Evolutionary conservation across 2,329 filamentous ascomycete species (phyloP).

Genomic region (Purpureocillium lavendulum): DNA sequence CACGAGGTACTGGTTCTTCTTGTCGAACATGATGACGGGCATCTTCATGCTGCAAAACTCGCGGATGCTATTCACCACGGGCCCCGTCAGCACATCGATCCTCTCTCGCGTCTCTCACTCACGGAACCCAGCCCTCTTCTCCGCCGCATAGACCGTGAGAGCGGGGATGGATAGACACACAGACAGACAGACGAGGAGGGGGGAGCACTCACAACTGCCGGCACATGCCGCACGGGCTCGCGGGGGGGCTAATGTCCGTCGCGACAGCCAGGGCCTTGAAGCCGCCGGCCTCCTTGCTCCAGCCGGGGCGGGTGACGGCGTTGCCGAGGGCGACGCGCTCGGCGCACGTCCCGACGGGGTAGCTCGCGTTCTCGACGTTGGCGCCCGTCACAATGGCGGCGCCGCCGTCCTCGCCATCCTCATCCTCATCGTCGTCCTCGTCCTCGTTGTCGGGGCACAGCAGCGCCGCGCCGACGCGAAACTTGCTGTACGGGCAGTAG

Average conservation of each 20-base stretch:
- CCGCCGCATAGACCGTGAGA: no score
- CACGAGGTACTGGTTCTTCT: slow-evolving; percentile 63
- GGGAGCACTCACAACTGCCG: slow-evolving; percentile 65
- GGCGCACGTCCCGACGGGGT: slow-evolving; percentile 91
- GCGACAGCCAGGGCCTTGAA: slow-evolving; percentile 80
- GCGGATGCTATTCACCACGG: slow-evolving; percentile 63
- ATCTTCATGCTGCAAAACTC: slow-evolving; percentile 63
- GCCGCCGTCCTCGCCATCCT: slow-evolving; percentile 12
- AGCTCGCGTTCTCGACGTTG: slow-evolving; percentile 89
- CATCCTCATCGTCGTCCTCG: no score
- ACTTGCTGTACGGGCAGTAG: slow-evolving; percentile 90
- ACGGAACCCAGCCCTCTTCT: no score
- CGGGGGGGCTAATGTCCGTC: slow-evolving; percentile 64
- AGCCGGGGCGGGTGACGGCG: slow-evolving; percentile 47
- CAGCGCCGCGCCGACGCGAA: slow-evolving; percentile 80
- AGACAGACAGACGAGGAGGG: slow-evolving; percentile 1
- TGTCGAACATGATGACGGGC: slow-evolving; percentile 90
- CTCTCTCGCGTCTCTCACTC: no score
- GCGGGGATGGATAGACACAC: slow-evolving; percentile 1
- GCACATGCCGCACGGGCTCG: slow-evolving; percentile 90
- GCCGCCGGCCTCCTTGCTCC: slow-evolving; percentile 1
- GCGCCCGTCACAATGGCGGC: slow-evolving; percentile 50
- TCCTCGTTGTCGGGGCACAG: slow-evolving; percentile 32
- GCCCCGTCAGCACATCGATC: slow-evolving; percentile 1
- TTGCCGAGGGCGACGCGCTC: slow-evolving; percentile 83